Conservation (phyloP, 202 grass and related monocot species). For the Alloteropsis angusta region DNA sequence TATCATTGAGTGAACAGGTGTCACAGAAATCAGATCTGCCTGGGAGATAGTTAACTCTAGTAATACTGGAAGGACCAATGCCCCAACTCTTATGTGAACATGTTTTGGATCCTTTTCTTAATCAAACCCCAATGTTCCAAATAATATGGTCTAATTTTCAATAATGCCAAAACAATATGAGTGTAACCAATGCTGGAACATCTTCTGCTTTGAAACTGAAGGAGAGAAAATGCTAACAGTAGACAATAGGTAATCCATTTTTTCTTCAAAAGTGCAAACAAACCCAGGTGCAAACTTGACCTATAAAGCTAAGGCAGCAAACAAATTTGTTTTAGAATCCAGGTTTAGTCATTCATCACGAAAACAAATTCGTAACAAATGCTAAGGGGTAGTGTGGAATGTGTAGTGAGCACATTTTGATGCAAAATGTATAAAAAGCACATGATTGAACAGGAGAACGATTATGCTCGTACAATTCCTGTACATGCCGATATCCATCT, state of each 20-base stretch:
- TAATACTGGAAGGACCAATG: neutral
- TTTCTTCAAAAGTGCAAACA: neutral
- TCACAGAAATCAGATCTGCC: conserved; percentile 13
- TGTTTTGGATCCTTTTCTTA: neutral
- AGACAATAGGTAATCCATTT: neutral
- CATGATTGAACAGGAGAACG: conserved; percentile 21
- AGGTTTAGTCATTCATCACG: neutral
- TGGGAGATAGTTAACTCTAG: neutral
- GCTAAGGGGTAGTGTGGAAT: neutral
- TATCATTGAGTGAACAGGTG: conserved; percentile 5
- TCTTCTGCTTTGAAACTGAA: neutral
- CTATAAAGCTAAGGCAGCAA: neutral
- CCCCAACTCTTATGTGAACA: neutral
- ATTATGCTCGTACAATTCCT: conserved; percentile 67
- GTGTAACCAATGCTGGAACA: neutral
- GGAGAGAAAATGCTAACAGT: neutral
- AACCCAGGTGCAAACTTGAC: neutral
- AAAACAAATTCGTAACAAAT: conserved; percentile 2
- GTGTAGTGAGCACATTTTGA: neutral
- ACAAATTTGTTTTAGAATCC: neutral
- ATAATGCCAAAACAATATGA: neutral
- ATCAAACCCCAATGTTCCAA: conserved; percentile 1
- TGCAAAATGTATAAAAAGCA: neutral
- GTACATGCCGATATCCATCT: conserved; percentile 75
- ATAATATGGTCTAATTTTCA: neutral